Conservation (phyloP, 352 stramenopile genomes). For the Proteromonas lacertae region DNA sequence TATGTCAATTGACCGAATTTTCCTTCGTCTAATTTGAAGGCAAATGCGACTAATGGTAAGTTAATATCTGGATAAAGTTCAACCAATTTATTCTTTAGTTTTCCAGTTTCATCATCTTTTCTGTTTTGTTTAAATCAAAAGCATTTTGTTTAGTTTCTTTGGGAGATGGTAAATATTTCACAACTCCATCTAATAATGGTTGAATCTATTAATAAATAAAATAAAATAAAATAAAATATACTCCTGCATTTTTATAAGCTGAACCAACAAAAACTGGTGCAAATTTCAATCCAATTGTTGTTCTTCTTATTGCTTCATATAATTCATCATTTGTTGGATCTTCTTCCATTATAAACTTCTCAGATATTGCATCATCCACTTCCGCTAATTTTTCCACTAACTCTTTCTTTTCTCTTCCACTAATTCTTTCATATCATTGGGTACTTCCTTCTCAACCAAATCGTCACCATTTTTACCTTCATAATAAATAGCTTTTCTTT, state of each 20-base stretch:
- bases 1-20: slow-evolving; percentile 95
- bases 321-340: slow-evolving; percentile 15
- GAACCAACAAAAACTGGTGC: slow-evolving; percentile 37
- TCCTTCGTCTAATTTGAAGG: slow-evolving; percentile 97
- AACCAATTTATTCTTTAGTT: no score
- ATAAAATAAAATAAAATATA: background rate
- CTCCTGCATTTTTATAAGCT: slow-evolving; percentile 50
- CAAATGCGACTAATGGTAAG: slow-evolving; percentile 66
- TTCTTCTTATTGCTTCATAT: slow-evolving; percentile 27
- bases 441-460: background rate
- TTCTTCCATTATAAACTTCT: slow-evolving; percentile 31
- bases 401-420: slow-evolving; percentile 11
- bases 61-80: slow-evolving; percentile 35
- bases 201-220: slow-evolving; percentile 11
- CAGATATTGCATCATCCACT: slow-evolving; percentile 37
- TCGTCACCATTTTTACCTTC: background rate
- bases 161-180: slow-evolving; percentile 60
- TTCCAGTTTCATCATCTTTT: slow-evolving; percentile 19
- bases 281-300: slow-evolving; percentile 23
- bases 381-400: slow-evolving; percentile 37
- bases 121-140: slow-evolving; percentile 56
- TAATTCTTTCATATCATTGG: background rate
- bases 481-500: slow-evolving; percentile 1
- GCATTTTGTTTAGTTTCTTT: slow-evolving; percentile 72
- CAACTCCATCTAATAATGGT: slow-evolving; percentile 37